A percentile compares a stretch with the other conserved stretches of the same genome.
phyloP scores from a whole-genome alignment of 2,329 filamentous ascomycete species.

The Ceratocystis eucalypticola region DNA sequence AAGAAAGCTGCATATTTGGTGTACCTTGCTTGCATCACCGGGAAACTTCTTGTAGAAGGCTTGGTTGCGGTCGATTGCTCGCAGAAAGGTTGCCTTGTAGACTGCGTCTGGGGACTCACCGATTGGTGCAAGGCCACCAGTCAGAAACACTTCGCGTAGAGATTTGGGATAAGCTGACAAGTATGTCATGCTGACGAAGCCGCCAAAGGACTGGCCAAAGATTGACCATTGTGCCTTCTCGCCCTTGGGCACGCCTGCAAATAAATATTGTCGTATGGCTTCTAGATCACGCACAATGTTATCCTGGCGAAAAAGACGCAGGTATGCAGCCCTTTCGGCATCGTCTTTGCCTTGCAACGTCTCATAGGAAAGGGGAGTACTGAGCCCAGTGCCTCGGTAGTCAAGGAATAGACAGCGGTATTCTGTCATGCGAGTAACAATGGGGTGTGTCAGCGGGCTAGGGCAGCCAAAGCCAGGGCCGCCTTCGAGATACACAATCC shows the following conservation, averaged over 20 bases:
- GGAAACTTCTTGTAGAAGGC: constrained; percentile 78
- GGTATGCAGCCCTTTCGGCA: constrained; percentile 60
- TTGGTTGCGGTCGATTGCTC: constrained; percentile 57
- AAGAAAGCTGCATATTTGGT: constrained; percentile 52
- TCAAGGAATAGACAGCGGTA: constrained; percentile 83
- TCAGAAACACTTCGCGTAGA: constrained; percentile 69
- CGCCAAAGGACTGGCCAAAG: constrained; percentile 84
- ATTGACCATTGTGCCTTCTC: constrained; percentile 69
- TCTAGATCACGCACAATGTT: constrained; percentile 83
- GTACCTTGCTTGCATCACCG: constrained; percentile 58
- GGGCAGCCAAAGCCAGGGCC: constrained; percentile 70
- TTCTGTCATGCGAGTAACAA: constrained; percentile 61
- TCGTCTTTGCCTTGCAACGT: constrained; percentile 48
- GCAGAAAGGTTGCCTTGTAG: constrained; percentile 55
- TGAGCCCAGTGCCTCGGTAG: constrained; percentile 78
- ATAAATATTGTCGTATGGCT: constrained; percentile 65
- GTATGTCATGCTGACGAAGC: constrained; percentile 74
- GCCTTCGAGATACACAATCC: constrained; percentile 66
- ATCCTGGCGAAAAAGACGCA: constrained; percentile 77
- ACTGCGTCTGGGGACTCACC: constrained; percentile 59
- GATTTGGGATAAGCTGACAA: constrained; percentile 67
- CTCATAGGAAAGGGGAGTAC: constrained; percentile 61
- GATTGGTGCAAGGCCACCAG: constrained; percentile 70
- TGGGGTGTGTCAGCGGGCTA: constrained; percentile 57
- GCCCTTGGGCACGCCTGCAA: constrained; percentile 30